These are phyloP conservation scores for Cytospora paraplurivora DNA, from an alignment of 2,329 filamentous ascomycete genomes.

Conservation along the genomic window DNA sequence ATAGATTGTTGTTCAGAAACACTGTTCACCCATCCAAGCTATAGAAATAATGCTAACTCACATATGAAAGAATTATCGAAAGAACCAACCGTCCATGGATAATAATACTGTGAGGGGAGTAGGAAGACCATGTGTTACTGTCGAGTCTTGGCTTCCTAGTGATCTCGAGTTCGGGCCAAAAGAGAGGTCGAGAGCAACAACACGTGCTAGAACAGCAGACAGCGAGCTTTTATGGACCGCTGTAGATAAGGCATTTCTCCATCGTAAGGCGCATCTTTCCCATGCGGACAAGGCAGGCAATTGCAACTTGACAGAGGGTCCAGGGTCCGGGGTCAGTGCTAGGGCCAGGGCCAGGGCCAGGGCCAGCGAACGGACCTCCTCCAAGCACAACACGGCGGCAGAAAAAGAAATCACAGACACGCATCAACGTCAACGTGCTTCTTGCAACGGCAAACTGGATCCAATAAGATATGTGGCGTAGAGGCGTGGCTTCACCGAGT, in stretches of 20 bases:
- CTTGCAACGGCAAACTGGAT: constrained; percentile 4
- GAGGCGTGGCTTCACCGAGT: constrained; percentile 14
- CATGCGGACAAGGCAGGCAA: constrained; percentile 1
- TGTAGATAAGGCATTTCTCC: constrained; percentile 9
- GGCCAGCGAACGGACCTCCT: constrained; percentile 18
- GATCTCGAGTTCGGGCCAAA: constrained; percentile 3
- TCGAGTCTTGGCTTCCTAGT: background rate
- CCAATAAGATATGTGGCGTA: constrained; percentile 19
- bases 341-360: background rate
- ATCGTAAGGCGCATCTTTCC: background rate
- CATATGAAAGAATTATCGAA: background rate
- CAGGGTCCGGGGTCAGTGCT: background rate
- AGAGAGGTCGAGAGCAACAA: constrained; percentile 11
- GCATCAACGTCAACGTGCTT: constrained; percentile 22
- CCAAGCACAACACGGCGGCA: constrained; percentile 6
- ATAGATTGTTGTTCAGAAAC: background rate
- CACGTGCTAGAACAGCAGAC: constrained; percentile 6
- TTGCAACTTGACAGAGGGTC: background rate
- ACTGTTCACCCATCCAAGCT: background rate
- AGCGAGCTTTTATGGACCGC: constrained; percentile 21
- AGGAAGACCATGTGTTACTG: background rate
- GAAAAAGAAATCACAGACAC: constrained; percentile 9
- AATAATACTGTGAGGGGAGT: constrained; percentile 16
- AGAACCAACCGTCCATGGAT: background rate
- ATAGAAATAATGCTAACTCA: background rate